Evolutionary conservation across 345 rosid genomes (phyloP).

Genomic region (Gossypium australe): DNA sequence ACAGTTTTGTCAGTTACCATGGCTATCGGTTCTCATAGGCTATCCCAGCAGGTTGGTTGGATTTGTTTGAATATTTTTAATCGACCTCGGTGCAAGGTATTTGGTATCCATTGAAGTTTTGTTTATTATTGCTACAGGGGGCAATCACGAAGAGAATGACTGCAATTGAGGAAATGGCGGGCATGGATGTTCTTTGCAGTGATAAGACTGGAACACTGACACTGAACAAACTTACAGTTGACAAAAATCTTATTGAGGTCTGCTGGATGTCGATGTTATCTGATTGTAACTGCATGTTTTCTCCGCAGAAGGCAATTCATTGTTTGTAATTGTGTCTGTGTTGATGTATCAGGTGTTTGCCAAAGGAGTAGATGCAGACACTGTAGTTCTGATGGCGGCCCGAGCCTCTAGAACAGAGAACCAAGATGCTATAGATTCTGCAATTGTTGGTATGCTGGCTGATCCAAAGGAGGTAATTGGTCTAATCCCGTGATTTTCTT

Average conservation of each 20-base stretch:
- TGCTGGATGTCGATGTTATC: slow-evolving; percentile 10
- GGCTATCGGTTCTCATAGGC: slow-evolving; percentile 97
- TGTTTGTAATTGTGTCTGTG: slow-evolving; percentile 15
- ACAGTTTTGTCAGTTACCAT: slow-evolving; percentile 95
- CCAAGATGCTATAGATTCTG: slow-evolving; percentile 96
- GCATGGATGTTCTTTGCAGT: slow-evolving; percentile 99
- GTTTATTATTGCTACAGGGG: slow-evolving; percentile 24
- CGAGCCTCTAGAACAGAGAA: slow-evolving; percentile 88
- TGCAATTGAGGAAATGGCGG: slow-evolving; percentile 99
- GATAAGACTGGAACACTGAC: slow-evolving; percentile 99
- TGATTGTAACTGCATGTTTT: not conserved
- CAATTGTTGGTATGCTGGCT: slow-evolving; percentile 93
- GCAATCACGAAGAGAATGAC: slow-evolving; percentile 99
- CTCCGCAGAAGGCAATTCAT: slow-evolving; percentile 11
- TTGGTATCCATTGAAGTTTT: slow-evolving; percentile 14
- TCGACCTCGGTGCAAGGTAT: slow-evolving; percentile 5
- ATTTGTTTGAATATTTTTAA: slow-evolving; percentile 6
- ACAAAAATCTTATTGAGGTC: slow-evolving; percentile 96
- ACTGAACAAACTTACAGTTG: slow-evolving; percentile 88
- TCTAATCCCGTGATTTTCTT: not conserved
- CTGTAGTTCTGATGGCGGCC: slow-evolving; percentile 94
- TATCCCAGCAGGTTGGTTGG: slow-evolving; percentile 81
- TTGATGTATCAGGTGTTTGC: slow-evolving; percentile 62
- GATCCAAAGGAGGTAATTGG: slow-evolving; percentile 88
- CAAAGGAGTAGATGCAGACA: slow-evolving; percentile 84